Evolutionary conservation across 306 rosid genomes (phyloP), one percentile per base, ranked within the genome.

Genomic region (Malus orientalis): DNA sequence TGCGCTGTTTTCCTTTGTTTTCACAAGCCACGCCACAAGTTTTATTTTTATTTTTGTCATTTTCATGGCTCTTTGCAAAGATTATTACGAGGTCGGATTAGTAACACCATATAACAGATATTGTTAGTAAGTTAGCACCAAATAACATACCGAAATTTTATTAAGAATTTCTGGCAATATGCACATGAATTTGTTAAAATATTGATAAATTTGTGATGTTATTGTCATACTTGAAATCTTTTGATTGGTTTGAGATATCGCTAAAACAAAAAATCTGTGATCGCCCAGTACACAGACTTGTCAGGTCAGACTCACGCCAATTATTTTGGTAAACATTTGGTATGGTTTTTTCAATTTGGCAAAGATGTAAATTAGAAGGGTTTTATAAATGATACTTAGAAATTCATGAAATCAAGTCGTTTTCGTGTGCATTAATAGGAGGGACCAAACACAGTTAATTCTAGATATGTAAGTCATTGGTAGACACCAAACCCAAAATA

Each of bases 1-100:
- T 51, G 89, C 75, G 68, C 86, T 88, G 87, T 80, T 88, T 76
- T 66, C 13, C 49, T 29, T 49, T 58, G 12, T 18, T 64, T 25
- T 57, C 75, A 19, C 20, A 42, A 40, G 16, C 16, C 54, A 47
- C 10, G 10, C 53, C 53, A 47, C 12, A 9, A 57, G 25, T 20
- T 57, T 57, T 20, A 4, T 47, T 57, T n/a, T 36, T 9, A 2
- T 44, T 59, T 42, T 13, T 15, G 54, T 4, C 54, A 15, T 15
- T 49, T 49, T 15, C 8, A 0, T 1, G 55, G 8, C 2, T 49
- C 20, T 49, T 49, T 49, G 20, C 6, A 14, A 14, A 15, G 3
- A 49, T 49, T 15, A 49, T 49, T 49, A 4, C 18, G 6, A 15
- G 19, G 8, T 49, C 8, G 19, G 54, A 49, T 49, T 49, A 14